Evolutionary conservation across 2,329 filamentous ascomycete genomes (phyloP).

Genomic region (Arthroderma sp.): DNA sequence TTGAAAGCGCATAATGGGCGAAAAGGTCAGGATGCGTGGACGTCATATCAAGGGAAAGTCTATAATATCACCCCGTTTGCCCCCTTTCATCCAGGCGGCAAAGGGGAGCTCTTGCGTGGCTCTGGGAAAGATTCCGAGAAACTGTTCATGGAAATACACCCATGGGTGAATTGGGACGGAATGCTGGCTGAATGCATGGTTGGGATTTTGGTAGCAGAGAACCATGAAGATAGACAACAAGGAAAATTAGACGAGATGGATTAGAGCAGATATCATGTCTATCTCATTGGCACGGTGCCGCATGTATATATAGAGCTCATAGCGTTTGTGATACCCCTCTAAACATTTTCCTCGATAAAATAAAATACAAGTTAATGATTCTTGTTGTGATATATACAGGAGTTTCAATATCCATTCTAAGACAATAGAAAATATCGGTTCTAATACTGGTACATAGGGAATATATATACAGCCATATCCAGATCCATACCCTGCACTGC

Average conservation of each 20-base stretch:
- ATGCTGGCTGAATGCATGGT: conserved; percentile 50
- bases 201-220: conserved; percentile 46
- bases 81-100: conserved; percentile 75
- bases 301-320: not conserved
- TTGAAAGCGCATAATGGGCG: conserved; percentile 68
- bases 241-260: conserved; percentile 45
- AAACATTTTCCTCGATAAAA: too few species aligned
- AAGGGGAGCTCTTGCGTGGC: conserved; percentile 47
- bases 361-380: too few species aligned
- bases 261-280: conserved; percentile 21
- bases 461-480: not conserved
- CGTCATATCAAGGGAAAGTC: conserved; percentile 72
- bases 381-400: too few species aligned
- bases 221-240: conserved; percentile 23
- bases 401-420: too few species aligned
- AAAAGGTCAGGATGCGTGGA: conserved; percentile 80
- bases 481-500: too few species aligned
- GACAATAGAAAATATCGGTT: too few species aligned
- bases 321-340: conserved; percentile 4
- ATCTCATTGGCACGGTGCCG: not conserved
- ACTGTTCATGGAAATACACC: conserved; percentile 51
- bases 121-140: conserved; percentile 53
- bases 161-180: conserved; percentile 57
- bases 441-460: not conserved
- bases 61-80: conserved; percentile 90